These are phyloP conservation scores for Ceratocystis diversiconidia DNA, from an alignment of 2,329 filamentous ascomycete genomes.

Conservation along the genomic window DNA sequence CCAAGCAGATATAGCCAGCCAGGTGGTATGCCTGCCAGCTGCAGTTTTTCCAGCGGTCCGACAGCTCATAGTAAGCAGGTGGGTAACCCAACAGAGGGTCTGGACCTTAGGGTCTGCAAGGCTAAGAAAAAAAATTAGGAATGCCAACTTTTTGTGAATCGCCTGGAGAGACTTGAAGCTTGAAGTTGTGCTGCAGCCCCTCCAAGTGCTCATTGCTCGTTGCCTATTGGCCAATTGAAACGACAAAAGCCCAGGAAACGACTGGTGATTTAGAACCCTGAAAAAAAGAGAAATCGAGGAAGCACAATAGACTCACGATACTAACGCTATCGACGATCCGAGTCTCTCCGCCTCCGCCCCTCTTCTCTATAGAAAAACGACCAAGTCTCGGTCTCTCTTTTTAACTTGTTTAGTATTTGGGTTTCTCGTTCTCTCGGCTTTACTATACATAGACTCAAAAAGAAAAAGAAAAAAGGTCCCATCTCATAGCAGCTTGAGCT, in stretches of 20 bases:
- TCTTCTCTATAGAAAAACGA: not conserved
- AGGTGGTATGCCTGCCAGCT: not conserved
- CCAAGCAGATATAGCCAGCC: not conserved
- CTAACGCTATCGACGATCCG: not conserved
- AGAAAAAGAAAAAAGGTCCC: too few species aligned
- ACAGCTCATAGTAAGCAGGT: too few species aligned
- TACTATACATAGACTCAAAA: too few species aligned
- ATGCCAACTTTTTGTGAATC: not conserved
- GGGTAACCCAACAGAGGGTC: too few species aligned
- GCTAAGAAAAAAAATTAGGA: not conserved
- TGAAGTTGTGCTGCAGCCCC: slow-evolving; percentile 1
- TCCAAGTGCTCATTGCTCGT: not conserved
- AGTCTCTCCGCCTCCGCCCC: not conserved
- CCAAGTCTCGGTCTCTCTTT: not conserved
- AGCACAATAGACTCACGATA: not conserved
- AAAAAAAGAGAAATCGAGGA: not conserved
- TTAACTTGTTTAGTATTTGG: not conserved
- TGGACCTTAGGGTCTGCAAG: not conserved
- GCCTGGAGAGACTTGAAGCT: slow-evolving; percentile 2
- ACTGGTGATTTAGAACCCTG: not conserved
- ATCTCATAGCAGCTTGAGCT: too few species aligned
- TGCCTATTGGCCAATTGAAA: not conserved
- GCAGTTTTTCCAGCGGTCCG: not conserved
- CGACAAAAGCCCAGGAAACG: not conserved
- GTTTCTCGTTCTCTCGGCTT: not conserved